Evolutionary conservation across 23 red algal species (phyloP).

Genomic region (Gracilaria caudata): DNA sequence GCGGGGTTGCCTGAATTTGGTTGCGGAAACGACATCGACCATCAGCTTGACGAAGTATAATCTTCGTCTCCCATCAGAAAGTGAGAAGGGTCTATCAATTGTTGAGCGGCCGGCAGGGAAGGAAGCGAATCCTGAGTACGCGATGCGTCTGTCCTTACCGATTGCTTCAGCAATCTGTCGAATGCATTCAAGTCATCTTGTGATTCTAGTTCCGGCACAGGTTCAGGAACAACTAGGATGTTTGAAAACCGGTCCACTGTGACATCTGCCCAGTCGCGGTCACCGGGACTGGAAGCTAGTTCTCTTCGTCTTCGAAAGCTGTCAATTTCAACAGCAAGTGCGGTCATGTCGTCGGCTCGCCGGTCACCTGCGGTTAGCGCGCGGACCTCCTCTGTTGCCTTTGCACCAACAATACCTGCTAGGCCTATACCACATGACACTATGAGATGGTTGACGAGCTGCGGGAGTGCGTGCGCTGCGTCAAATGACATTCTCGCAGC

Average conservation of each 20-base stretch:
- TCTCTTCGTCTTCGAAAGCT: slow-evolving; percentile 55
- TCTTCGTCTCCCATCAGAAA: slow-evolving; percentile 13
- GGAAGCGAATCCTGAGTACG: not conserved
- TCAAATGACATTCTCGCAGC: not conserved
- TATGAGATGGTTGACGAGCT: slow-evolving; percentile 60
- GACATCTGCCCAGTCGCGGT: slow-evolving; percentile 58
- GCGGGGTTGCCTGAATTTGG: not conserved
- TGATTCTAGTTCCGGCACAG: slow-evolving; percentile 42
- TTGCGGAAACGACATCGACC: not conserved
- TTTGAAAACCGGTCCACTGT: slow-evolving; percentile 50
- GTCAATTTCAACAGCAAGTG: slow-evolving; percentile 50
- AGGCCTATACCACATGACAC: slow-evolving; percentile 60
- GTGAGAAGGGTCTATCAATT: slow-evolving; percentile 16
- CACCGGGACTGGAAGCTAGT: slow-evolving; percentile 10
- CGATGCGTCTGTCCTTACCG: not conserved
- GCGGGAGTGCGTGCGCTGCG: slow-evolving; percentile 32
- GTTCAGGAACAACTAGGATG: slow-evolving; percentile 30
- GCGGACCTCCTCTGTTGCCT: slow-evolving; percentile 60
- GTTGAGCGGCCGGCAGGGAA: not conserved
- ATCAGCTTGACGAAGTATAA: not conserved
- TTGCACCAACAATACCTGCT: slow-evolving; percentile 61
- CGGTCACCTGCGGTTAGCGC: slow-evolving; percentile 56
- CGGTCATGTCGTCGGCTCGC: slow-evolving; percentile 45
- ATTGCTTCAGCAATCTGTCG: slow-evolving; percentile 30
- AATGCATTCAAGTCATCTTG: slow-evolving; percentile 60